A percentile compares a stretch with the other conserved stretches of the same genome.
Evolutionary conservation across 768 basidiomycete genomes (phyloP).

Genomic region (Panellus pusillus): DNA sequence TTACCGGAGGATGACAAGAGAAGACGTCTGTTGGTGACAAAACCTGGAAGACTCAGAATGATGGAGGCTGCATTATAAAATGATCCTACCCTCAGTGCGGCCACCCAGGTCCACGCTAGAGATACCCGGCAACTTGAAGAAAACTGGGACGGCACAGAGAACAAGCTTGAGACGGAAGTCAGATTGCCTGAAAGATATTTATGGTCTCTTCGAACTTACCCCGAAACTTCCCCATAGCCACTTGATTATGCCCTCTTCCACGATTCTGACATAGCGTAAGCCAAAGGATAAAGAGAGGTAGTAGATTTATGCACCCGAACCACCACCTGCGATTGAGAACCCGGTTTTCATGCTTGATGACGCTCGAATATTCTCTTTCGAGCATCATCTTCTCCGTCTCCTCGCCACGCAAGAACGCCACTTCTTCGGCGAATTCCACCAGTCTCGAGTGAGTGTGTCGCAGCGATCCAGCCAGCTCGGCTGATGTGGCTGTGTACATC

Average conservation of each 20-base stretch:
- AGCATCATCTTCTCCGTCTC: conserved; percentile 88
- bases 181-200: conserved; percentile 4
- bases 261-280: too few relatives aligned
- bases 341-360: conserved; percentile 83
- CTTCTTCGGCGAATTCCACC: conserved; percentile 85
- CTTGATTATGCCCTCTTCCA: conserved; percentile 93
- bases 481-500: conserved; percentile 83
- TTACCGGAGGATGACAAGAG: conserved; percentile 84
- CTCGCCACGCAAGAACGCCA: conserved; percentile 87
- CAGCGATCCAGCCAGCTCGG: conserved; percentile 84
- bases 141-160: conserved; percentile 92
- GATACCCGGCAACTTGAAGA: conserved; percentile 80
- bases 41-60: conserved; percentile 50
- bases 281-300: too few relatives aligned
- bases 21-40: conserved; percentile 93
- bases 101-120: conserved; percentile 70
- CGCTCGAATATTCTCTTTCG: conserved; percentile 82
- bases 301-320: conserved; percentile 66
- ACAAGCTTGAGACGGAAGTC: conserved; percentile 50
- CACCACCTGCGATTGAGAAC: conserved; percentile 81
- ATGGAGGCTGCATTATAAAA: not conserved
- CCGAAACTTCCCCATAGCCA: conserved; percentile 97
- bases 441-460: conserved; percentile 92
- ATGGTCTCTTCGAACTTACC: conserved; percentile 39
- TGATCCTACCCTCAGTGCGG: conserved; percentile 76